Conservation (phyloP, 2,329 filamentous ascomycete genomes). For the Talaromyces rugulosus region DNA sequence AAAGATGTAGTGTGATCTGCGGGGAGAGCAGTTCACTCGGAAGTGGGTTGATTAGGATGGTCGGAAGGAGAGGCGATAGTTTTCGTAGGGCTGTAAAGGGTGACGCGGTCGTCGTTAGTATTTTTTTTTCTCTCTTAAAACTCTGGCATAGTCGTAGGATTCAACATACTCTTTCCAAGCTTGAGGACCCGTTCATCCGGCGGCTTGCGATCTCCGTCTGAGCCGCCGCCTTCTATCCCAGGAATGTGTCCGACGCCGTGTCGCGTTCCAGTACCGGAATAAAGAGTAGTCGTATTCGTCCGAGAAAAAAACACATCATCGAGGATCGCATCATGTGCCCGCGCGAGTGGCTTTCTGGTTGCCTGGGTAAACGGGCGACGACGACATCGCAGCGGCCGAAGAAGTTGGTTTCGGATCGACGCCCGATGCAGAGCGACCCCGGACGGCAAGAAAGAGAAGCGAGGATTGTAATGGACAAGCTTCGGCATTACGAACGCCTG, state of each 20-base stretch:
- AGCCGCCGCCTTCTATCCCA: not conserved
- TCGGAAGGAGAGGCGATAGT: constrained; percentile 60
- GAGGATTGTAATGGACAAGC: constrained; percentile 15
- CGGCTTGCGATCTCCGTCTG: constrained; percentile 41
- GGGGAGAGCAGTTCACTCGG: constrained; percentile 61
- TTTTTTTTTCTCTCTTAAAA: not conserved
- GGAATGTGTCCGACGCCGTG: not conserved
- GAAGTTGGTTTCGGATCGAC: not conserved
- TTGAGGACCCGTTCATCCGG: constrained; percentile 58
- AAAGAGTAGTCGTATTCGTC: constrained; percentile 13
- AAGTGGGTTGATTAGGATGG: constrained; percentile 57
- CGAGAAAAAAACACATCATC: constrained; percentile 5
- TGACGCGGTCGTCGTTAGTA: not conserved
- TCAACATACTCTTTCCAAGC: constrained; percentile 54
- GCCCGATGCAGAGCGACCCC: not conserved
- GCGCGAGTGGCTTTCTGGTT: constrained; percentile 7
- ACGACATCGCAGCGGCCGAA: constrained; percentile 1
- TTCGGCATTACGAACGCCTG: constrained; percentile 26
- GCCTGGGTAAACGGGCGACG: constrained; percentile 4
- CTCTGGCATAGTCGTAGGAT: not conserved
- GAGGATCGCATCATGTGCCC: constrained; percentile 3
- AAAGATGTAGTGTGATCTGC: constrained; percentile 59
- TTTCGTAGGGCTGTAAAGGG: constrained; percentile 49
- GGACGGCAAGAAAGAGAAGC: constrained; percentile 3
- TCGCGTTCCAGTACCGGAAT: constrained; percentile 21